Conservation (phyloP, 2,329 filamentous ascomycete genomes). For the Ophiosphaerella herpotricha region DNA sequence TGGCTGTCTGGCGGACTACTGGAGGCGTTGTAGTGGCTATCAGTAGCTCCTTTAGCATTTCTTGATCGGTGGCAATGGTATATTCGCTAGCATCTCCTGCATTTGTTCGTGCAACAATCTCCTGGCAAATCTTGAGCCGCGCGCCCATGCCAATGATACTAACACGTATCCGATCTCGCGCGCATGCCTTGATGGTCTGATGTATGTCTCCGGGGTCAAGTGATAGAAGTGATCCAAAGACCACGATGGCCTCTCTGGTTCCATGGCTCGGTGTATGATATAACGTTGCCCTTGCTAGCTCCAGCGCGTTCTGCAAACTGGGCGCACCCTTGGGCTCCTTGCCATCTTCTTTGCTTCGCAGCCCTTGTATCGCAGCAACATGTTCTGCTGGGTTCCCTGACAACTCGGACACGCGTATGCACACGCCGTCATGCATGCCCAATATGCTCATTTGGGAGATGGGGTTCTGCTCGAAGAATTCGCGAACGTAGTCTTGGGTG, state of each 20-base stretch:
- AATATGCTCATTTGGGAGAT: slow-evolving; percentile 94
- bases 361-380: slow-evolving; percentile 71
- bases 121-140: slow-evolving; percentile 87
- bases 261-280: slow-evolving; percentile 93
- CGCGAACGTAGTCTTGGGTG: slow-evolving; percentile 83
- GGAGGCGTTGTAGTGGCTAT: slow-evolving; percentile 89
- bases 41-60: slow-evolving; percentile 86
- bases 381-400: slow-evolving; percentile 91
- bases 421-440: slow-evolving; percentile 90
- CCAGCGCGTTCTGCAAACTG: slow-evolving; percentile 85
- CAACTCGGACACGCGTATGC: slow-evolving; percentile 83
- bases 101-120: slow-evolving; percentile 88
- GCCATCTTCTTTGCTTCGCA: slow-evolving; percentile 68
- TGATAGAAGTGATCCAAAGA: slow-evolving; percentile 88
- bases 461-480: slow-evolving; percentile 98
- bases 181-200: slow-evolving; percentile 78
- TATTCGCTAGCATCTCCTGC: slow-evolving; percentile 77
- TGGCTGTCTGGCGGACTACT: slow-evolving; percentile 67
- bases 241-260: slow-evolving; percentile 87
- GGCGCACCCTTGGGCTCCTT: slow-evolving; percentile 57
- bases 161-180: slow-evolving; percentile 83
- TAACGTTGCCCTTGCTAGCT: slow-evolving; percentile 91
- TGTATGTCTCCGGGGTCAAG: slow-evolving; percentile 95
- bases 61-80: slow-evolving; percentile 82
- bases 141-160: slow-evolving; percentile 89